Base-by-base conservation (phyloP, 1,284 basidiomycete species). In the Fomitopsis palustris region DNA sequence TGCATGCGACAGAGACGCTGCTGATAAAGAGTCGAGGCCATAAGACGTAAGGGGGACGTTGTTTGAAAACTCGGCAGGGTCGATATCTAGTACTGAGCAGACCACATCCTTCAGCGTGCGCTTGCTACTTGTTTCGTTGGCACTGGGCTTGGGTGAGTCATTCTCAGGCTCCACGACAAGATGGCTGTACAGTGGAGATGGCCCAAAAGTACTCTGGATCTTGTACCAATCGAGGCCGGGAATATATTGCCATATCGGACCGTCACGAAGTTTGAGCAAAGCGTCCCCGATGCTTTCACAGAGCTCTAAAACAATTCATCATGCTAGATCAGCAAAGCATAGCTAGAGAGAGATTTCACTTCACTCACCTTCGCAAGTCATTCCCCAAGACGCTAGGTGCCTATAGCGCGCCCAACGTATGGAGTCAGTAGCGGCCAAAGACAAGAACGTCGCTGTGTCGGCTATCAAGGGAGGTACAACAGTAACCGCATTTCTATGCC, bases 21-120 rank as follows among this genome's bases (percentile, higher is more conserved):
- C 76, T 9, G 70, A 68, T 2, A 77, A 66, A 0, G 77, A 78
- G 60, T 78, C 77, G 14, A 78, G 64, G 10, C 77, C 77, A 56
- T 76, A 78, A 5, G 71, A 64, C 5, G 74, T 75, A 41, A 79
- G 66, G 1, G 77, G 77, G 1, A 76, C 73, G 23, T 75, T 71
- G 3, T 61, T 59, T 7, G 68, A 68, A 37, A 79, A 70, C 45
- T 77, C 75, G 31, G 70, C 66, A 16, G 61, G 47, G 0, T 69
- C 56, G 19, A 78, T 61, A 35, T 72, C 73, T 8, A 78, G 63
- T 3, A 67, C 59, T 1, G 57, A 53, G 38, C 63, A 62, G 37
- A 72, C 61, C 23, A 68, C 54, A 17, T 67, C 47, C 58, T 53
- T 21, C 41, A 43, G 41, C 17, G 17, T 21, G 12, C 41, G 19